Evolutionary conservation across 192 early-diverging fungal species (phyloP).

Genomic region (Podila epigama): DNA sequence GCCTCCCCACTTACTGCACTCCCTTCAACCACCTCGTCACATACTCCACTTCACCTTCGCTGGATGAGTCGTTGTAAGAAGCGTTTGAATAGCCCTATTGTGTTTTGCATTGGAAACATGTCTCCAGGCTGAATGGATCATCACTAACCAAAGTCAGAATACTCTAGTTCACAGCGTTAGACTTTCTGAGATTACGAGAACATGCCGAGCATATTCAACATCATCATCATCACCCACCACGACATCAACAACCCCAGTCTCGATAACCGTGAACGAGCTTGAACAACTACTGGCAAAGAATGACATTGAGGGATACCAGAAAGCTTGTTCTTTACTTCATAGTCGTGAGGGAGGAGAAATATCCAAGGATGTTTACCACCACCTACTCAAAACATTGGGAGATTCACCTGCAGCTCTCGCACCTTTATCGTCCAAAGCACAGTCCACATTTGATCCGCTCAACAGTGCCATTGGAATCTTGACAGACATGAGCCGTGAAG

Average conservation of each 20-base stretch:
- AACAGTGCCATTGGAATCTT: constrained; percentile 32
- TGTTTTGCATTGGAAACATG: too few relatives aligned
- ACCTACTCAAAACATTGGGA: constrained; percentile 15
- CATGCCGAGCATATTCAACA: not conserved
- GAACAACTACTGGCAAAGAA: constrained; percentile 16
- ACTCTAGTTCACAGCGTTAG: not conserved
- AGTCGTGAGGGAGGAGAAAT: not conserved
- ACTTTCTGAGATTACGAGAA: too few relatives aligned
- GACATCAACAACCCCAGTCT: not conserved
- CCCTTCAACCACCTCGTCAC: not conserved
- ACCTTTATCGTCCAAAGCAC: not conserved
- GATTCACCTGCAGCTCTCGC: constrained; percentile 28
- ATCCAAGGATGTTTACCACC: constrained; percentile 27
- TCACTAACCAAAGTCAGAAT: too few relatives aligned
- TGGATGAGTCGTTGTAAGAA: not conserved
- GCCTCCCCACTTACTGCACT: not conserved
- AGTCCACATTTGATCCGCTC: constrained; percentile 1
- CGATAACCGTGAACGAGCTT: constrained; percentile 15
- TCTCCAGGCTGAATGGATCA: too few relatives aligned
- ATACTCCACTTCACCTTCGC: not conserved
- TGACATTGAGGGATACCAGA: constrained; percentile 30
- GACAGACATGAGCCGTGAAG: constrained; percentile 45
- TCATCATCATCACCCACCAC: not conserved
- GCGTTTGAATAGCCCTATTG: not conserved
- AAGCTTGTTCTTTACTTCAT: constrained; percentile 6